A percentile compares a stretch with the other conserved stretches of the same genome.
phyloP scores from a whole-genome alignment of 331 rosid genomes.

The Pyrus hybrid region DNA sequence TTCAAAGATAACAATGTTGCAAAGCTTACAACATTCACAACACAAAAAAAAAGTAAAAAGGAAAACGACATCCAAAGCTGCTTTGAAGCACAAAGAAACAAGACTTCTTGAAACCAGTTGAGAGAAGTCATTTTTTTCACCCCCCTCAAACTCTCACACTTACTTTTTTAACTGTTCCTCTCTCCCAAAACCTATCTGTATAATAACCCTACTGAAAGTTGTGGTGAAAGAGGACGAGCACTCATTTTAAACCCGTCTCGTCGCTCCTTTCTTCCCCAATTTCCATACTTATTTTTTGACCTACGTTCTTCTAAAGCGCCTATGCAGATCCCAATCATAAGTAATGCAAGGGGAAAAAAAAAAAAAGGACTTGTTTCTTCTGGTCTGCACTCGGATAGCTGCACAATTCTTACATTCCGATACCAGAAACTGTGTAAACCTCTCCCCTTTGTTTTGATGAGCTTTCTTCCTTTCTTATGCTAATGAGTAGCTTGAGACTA shows the following conservation, averaged over 20 bases:
- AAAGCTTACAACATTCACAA: conserved; percentile 36
- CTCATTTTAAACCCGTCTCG: conserved; percentile 66
- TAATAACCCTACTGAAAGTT: conserved; percentile 49
- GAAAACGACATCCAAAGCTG: conserved; percentile 14
- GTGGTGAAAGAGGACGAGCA: conserved; percentile 99
- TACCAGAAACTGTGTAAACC: conserved; percentile 28
- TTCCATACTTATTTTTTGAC: conserved; percentile 51
- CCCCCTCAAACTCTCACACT: conserved; percentile 24
- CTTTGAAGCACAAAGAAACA: conserved; percentile 35
- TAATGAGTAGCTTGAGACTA: conserved; percentile 57
- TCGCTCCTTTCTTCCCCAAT: conserved; percentile 85
- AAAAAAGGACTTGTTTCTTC: conserved; percentile 25
- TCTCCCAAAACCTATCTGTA: conserved; percentile 48
- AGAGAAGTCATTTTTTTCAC: conserved; percentile 32
- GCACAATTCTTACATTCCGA: conserved; percentile 56
- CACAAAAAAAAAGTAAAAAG: not conserved
- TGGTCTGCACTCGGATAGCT: conserved; percentile 54
- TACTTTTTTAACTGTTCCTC: conserved; percentile 4
- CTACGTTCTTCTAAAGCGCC: conserved; percentile 39
- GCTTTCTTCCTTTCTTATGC: conserved; percentile 28
- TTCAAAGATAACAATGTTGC: conserved; percentile 27
- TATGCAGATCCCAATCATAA: conserved; percentile 43
- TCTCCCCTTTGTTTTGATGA: conserved; percentile 13
- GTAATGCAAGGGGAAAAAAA: conserved; percentile 8
- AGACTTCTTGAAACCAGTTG: conserved; percentile 37